Percentiles rank a stretch among this genome's conserved stretches.
Conservation (phyloP, 140 eudicot genomes). For the Cichorium intybus region DNA sequence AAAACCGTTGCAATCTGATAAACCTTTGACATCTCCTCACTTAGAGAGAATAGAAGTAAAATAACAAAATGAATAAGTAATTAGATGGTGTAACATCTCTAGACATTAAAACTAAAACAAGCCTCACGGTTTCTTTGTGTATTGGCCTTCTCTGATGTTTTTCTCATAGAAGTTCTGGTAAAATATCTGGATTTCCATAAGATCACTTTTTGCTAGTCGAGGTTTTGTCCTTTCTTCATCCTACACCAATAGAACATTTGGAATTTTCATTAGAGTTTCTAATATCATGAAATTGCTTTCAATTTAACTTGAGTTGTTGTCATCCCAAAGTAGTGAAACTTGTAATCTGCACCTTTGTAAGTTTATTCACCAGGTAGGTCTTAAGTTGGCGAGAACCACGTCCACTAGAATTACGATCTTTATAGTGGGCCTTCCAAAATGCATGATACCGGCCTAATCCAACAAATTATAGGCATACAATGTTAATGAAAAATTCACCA, state of each 20-base stretch:
- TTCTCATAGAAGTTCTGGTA: conserved; percentile 76
- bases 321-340: background rate
- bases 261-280: conserved; percentile 18
- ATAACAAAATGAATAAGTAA: conserved; percentile 8
- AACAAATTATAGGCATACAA: conserved; percentile 17
- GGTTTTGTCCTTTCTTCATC: conserved; percentile 69
- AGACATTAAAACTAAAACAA: conserved; percentile 16
- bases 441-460: conserved; percentile 93
- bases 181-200: conserved; percentile 79
- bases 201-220: conserved; percentile 56
- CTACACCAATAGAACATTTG: conserved; percentile 45
- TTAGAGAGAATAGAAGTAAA: conserved; percentile 27
- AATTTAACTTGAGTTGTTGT: conserved; percentile 3
- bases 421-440: conserved; percentile 86
- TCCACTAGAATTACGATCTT: conserved; percentile 89
- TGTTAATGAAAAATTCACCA: conserved; percentile 3
- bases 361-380: conserved; percentile 82
- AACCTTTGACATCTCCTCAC: conserved; percentile 97
- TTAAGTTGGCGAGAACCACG: conserved; percentile 96
- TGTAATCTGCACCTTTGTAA: conserved; percentile 52
- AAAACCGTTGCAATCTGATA: conserved; percentile 89
- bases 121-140: conserved; percentile 91
- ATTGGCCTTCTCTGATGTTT: conserved; percentile 82
- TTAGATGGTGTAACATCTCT: conserved; percentile 2
- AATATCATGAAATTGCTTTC: background rate